Evolutionary conservation across 257 asterid species (phyloP).

Genomic region (Rubia yunnanensis): DNA sequence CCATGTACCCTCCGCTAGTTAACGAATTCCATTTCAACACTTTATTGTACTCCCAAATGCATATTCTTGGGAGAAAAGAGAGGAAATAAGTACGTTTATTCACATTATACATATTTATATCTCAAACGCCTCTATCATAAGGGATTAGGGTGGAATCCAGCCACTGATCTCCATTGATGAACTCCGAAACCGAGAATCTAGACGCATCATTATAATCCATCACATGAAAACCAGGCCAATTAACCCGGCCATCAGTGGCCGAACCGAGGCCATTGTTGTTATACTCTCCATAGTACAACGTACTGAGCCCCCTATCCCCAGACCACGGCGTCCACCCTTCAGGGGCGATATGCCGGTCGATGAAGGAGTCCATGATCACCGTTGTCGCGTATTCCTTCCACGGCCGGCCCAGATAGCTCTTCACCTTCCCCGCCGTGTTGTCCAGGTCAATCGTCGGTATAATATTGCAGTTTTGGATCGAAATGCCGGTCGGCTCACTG

Average conservation of each 20-base stretch:
- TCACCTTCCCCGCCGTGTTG: conserved; percentile 25
- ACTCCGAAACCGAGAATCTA: conserved; percentile 49
- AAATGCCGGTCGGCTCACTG: conserved; percentile 54
- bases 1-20: no score
- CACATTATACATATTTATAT: not conserved
- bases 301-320: conserved; percentile 45
- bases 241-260: conserved; percentile 37
- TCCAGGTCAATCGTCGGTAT: conserved; percentile 47
- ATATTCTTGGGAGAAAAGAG: no score
- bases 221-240: conserved; percentile 56
- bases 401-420: conserved; percentile 73
- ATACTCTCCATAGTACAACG: conserved; percentile 77
- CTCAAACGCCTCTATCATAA: conserved; percentile 58
- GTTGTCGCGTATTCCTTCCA: conserved; percentile 69
- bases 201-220: conserved; percentile 64
- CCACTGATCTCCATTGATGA: conserved; percentile 75
- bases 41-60: no score
- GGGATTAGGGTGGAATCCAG: conserved; percentile 78
- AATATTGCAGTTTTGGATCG: conserved; percentile 71
- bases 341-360: conserved; percentile 41
- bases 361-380: conserved; percentile 52
- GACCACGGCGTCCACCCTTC: conserved; percentile 68
- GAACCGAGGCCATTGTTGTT: conserved; percentile 68
- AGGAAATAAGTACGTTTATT: not conserved
- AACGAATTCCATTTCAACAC: no score